Evolutionary conservation across 164 flowering plant genomes (phyloP), one percentile per base, ranked within the genome.

Genomic region (Aristolochia californica): DNA sequence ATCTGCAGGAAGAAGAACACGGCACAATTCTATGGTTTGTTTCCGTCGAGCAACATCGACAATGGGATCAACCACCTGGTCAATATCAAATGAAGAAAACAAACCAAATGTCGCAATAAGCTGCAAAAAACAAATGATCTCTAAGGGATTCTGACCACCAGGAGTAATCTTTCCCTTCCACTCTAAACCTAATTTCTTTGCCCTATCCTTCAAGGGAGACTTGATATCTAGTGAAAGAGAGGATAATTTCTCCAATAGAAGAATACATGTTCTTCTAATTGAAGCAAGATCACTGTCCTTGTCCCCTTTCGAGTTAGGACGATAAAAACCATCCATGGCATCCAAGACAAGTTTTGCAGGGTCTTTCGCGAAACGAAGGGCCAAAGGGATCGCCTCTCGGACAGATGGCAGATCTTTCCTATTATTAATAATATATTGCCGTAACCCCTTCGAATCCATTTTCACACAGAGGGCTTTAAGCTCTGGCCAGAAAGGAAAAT

Each of bases 401-500:
- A 76, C 63, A 0, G 59, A 8, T 4, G 9, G 38, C 13, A 73
- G 55, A 13, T 78, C 79, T 9, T 70, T 68, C 2, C 67, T 61
- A 23, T 66, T 68, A 1, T 70, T 66, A 13, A 51, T 45, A 7
- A 83, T 24, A 55, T 67, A 88, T 0, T 59, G 53, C 23, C 75
- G 55, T 62, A 88, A 53, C 8, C 87, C 87, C 25, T 58, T 52
- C 5, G 74, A 84, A 47, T 85, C 87, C 85, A 80, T 82, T 26
- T 53, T 69, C 56, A 62, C 72, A 58, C 91, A 85, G 0, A 75
- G 17, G 0, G 69, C 48, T 43, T 64, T 70, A 64, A 88, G 30
- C 55, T 74, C 80, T 2, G 81, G 76, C 30, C 83, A 65, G 12
- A 28, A 28, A 47, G 48, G 13, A 2, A 12, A 17, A 26, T 14